phyloP scores from a whole-genome alignment of 345 rosid species.

The Passiflora organensis region DNA sequence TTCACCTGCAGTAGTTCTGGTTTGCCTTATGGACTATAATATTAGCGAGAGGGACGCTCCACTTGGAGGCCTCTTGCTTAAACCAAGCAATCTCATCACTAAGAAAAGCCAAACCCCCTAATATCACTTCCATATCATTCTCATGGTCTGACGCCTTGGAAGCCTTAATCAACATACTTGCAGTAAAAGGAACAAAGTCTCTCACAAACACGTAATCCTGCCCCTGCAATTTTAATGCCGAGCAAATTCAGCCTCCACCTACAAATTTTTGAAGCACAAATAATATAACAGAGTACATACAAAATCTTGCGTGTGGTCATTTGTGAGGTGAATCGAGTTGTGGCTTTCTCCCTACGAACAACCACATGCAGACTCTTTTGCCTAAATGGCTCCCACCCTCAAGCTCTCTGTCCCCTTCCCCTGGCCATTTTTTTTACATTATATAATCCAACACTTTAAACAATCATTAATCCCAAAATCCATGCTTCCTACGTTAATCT shows the following conservation, averaged over 20 bases:
- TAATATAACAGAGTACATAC: no score
- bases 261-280: no score
- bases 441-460: neutral
- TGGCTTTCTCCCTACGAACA: neutral
- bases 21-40: slow-evolving; percentile 45
- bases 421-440: no score
- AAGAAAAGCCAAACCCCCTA: slow-evolving; percentile 58
- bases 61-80: slow-evolving; percentile 61
- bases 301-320: no score
- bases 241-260: neutral
- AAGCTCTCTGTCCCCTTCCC: no score
- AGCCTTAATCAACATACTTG: slow-evolving; percentile 69
- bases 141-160: slow-evolving; percentile 47
- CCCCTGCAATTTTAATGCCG: slow-evolving; percentile 38
- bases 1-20: slow-evolving; percentile 58
- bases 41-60: slow-evolving; percentile 57
- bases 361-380: neutral
- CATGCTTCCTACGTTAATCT: no score
- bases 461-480: no score
- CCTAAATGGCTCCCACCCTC: neutral
- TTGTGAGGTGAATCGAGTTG: neutral
- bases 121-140: slow-evolving; percentile 61
- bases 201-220: slow-evolving; percentile 85
- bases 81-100: slow-evolving; percentile 77
- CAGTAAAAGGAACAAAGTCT: slow-evolving; percentile 57